Evolutionary conservation across 2,329 filamentous ascomycete genomes (phyloP), one percentile per base, ranked within the genome.

Genomic region (Colletotrichum sp.): DNA sequence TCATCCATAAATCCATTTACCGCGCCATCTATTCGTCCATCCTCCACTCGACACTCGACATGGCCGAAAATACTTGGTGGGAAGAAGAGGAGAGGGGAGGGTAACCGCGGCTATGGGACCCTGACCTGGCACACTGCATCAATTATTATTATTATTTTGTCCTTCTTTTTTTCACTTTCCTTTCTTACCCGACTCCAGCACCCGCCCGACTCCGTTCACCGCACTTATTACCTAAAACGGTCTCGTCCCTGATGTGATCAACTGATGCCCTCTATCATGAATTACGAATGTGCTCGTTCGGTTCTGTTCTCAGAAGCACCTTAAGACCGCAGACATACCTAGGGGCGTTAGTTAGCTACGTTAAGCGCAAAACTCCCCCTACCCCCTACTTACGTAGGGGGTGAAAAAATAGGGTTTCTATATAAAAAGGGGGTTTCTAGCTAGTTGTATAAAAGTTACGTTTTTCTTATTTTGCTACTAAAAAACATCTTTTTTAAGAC

Each of bases 31-130:
- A 19, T 36, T 63, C 36, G 28, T 28, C 68, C 28, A 65, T 16
- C 52, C 64, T 28, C 19, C 19, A 48, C 39, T 48, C 39, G 39
- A 48, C 39, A 48, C 39, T 48, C 39, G 39, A 48, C 39, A 48
- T 48, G 39, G 19, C 39, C 39, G 39, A 22, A 28, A 11, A n/a
- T 34, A 32, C 27, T 28, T 12, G 34, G 63, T 44, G 34, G 36
- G 48, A 59, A 22, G 52, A 39, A 25, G 36, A 34, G 36, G 64
- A 44, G 36, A n/a, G 28, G 39, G 36, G 25, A 72, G 30, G 64
- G 55, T 61, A 69, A 73, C 39, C 55, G 71, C 71, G 55, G 55
- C 64, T 72, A 55, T 22, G n/a, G 27, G 52, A 68, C 66, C 66
- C 66, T 44, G 61, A 48, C 30, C 22, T 66, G 44, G 44, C 60